phyloP scores from a whole-genome alignment of 2,329 filamentous ascomycete species.

The Diaporthe sp. region DNA sequence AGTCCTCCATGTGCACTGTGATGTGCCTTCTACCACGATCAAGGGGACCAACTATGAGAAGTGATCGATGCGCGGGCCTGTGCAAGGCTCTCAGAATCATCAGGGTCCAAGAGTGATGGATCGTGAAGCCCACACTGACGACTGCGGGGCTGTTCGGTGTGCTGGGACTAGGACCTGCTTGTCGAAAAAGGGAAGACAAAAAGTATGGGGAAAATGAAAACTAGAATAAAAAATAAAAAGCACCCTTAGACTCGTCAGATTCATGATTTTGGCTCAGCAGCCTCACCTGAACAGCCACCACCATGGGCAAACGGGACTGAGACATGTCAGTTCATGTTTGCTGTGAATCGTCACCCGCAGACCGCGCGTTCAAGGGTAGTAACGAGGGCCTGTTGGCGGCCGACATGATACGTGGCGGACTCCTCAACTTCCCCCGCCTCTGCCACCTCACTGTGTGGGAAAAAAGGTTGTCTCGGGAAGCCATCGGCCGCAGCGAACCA shows the following conservation, averaged over 20 bases:
- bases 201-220: background rate
- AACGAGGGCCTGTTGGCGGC: background rate
- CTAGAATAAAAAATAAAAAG: background rate
- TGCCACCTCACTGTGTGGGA: background rate
- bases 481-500: constrained; percentile 2
- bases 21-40: background rate
- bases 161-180: background rate
- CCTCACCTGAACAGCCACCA: constrained; percentile 6
- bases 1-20: constrained; percentile 11
- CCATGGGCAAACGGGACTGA: background rate
- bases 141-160: background rate
- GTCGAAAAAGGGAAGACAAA: background rate
- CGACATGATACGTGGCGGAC: background rate
- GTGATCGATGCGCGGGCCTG: constrained; percentile 31
- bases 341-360: background rate
- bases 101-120: constrained; percentile 6
- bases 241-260: background rate
- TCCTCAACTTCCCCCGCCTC: background rate
- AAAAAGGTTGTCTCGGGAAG: constrained; percentile 23
- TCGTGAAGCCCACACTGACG: background rate
- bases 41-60: constrained; percentile 10
- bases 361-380: background rate
- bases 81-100: constrained; percentile 35
- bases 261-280: constrained; percentile 9
- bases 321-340: constrained; percentile 17